Conservation (phyloP, 768 basidiomycete species). For the Cytidiella melzeri region DNA sequence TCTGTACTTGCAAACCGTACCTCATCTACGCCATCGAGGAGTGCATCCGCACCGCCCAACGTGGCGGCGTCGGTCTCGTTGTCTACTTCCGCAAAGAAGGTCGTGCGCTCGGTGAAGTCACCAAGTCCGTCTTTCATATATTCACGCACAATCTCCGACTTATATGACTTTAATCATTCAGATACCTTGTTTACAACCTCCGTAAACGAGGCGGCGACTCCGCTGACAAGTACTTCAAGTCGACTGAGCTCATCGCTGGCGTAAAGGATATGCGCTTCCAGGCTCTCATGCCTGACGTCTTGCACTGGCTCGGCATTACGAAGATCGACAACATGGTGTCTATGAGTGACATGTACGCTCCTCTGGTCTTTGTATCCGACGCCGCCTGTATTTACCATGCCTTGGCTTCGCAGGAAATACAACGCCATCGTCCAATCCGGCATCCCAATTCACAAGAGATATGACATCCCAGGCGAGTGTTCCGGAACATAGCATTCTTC, state of each 20-base stretch:
- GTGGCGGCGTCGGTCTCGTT: conserved; percentile 87
- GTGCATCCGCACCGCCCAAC: conserved; percentile 76
- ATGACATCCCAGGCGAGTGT: conserved; percentile 75
- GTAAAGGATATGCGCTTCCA: conserved; percentile 97
- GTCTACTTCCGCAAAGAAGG: conserved; percentile 93
- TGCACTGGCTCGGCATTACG: conserved; percentile 91
- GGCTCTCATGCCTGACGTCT: conserved; percentile 91
- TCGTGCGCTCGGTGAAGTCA: conserved; percentile 88
- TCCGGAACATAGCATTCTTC: not conserved
- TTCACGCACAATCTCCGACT: not conserved
- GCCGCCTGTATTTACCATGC: no score
- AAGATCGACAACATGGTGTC: conserved; percentile 88
- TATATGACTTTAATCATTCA: conserved; percentile 21
- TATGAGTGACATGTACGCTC: conserved; percentile 81
- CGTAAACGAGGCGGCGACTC: conserved; percentile 92
- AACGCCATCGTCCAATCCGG: conserved; percentile 88
- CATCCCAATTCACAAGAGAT: conserved; percentile 73
- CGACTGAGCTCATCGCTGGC: conserved; percentile 89
- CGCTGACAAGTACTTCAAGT: conserved; percentile 91
- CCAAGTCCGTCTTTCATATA: conserved; percentile 48
- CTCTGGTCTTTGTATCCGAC: not conserved
- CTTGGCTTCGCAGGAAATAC: conserved; percentile 73
- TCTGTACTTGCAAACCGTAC: conserved; percentile 92
- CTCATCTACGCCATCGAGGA: conserved; percentile 91
- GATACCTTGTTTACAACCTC: conserved; percentile 92